Evolutionary conservation across 2,329 filamentous ascomycete species (phyloP).

Genomic region (Pezizomycotina sp.): DNA sequence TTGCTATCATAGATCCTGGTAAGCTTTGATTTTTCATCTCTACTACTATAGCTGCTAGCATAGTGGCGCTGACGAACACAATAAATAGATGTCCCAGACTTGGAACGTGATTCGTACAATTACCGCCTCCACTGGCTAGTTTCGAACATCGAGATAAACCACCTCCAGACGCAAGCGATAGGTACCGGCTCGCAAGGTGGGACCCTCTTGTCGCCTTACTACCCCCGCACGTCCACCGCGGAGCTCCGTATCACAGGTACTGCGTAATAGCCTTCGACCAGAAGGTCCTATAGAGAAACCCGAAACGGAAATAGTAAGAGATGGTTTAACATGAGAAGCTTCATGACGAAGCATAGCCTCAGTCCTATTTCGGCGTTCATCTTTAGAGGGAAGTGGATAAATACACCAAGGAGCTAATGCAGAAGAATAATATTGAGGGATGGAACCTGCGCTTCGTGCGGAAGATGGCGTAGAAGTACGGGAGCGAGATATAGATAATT

Average conservation of each 20-base stretch:
- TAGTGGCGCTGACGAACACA: not conserved
- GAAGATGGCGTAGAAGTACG: constrained; percentile 49
- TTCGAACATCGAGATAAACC: constrained; percentile 50
- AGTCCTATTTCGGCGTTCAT: constrained; percentile 65
- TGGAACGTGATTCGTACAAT: constrained; percentile 56
- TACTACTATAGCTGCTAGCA: not conserved
- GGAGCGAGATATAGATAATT: not conserved
- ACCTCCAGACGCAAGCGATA: constrained; percentile 38
- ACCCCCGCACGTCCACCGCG: constrained; percentile 75
- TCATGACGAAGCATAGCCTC: constrained; percentile 52
- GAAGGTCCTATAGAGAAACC: constrained; percentile 39
- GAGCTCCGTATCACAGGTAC: constrained; percentile 77
- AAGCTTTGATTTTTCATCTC: not conserved
- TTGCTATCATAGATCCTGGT: constrained; percentile 70
- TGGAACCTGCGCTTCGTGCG: constrained; percentile 72
- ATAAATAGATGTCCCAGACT: constrained; percentile 52
- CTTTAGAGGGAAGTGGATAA: constrained; percentile 89
- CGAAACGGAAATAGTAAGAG: too few relatives aligned
- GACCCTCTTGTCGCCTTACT: constrained; percentile 49
- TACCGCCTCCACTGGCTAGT: constrained; percentile 80
- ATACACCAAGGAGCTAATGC: constrained; percentile 72
- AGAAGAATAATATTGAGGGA: constrained; percentile 54
- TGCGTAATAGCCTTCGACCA: constrained; percentile 75
- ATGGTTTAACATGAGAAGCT: constrained; percentile 56
- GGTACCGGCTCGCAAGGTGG: constrained; percentile 15